Percentiles rank a stretch among this genome's conserved stretches.
These are phyloP conservation scores for Eucalyptus viminalis DNA, from an alignment of 345 rosid genomes.

Conservation along the genomic window DNA sequence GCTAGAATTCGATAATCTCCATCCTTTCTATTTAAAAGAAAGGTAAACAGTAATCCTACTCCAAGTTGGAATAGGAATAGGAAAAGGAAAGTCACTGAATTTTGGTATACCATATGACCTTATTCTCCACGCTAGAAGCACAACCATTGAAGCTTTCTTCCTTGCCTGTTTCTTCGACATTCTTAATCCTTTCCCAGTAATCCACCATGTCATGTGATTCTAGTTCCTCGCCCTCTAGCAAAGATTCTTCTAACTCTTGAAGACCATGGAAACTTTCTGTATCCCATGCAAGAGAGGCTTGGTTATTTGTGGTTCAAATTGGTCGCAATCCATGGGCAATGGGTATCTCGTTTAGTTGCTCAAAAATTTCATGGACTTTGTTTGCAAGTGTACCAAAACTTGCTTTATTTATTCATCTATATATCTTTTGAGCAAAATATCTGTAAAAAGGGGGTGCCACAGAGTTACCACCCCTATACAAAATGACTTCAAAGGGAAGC, in stretches of 20 bases:
- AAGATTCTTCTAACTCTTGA: neutral
- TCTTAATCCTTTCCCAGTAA: neutral
- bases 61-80: neutral
- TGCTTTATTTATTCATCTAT: neutral
- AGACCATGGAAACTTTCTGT: neutral
- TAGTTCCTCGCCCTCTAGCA: neutral
- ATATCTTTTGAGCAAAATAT: neutral
- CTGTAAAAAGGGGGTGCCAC: neutral
- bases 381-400: neutral
- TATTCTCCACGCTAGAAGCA: neutral
- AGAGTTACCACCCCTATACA: neutral
- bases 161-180: neutral
- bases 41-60: neutral
- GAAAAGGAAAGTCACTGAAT: neutral
- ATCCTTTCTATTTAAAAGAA: neutral
- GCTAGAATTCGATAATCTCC: neutral
- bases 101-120: neutral
- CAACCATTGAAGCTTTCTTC: neutral
- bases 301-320: neutral
- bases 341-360: neutral
- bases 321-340: neutral
- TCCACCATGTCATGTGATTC: neutral
- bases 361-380: neutral
- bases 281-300: neutral
- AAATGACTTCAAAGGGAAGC: neutral